These are phyloP conservation scores for Rhizophagus prolifer DNA, from an alignment of 192 early-diverging fungal genomes.

Conservation along the genomic window DNA sequence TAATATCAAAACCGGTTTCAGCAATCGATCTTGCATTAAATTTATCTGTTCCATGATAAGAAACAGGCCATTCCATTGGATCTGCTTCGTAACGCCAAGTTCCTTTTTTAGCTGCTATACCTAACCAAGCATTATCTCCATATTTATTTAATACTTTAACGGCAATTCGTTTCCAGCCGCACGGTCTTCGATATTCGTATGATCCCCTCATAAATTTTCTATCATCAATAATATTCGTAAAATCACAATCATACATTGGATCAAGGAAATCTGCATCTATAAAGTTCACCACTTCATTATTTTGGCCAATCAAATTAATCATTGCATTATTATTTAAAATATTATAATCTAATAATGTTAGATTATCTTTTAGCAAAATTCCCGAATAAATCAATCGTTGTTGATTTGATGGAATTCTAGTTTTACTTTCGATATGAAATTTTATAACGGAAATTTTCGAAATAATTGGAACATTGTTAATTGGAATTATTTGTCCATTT, in stretches of 20 bases:
- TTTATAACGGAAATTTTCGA: background rate
- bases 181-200: conserved; percentile 2
- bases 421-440: background rate
- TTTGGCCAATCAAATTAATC: background rate
- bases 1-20: background rate
- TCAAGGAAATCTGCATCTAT: background rate
- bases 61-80: background rate
- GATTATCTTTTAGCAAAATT: background rate
- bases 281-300: background rate
- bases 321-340: background rate
- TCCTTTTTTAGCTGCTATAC: background rate
- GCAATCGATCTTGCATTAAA: conserved; percentile 1
- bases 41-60: conserved; percentile 10
- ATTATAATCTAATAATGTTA: background rate
- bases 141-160: conserved; percentile 11
- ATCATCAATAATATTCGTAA: background rate
- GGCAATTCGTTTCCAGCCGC: conserved; percentile 8
- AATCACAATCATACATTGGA: conserved; percentile 8
- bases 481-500: background rate
- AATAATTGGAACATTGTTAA: background rate
- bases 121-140: conserved; percentile 13
- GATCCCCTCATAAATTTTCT: background rate
- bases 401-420: background rate
- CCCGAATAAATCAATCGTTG: background rate
- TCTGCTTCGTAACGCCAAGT: background rate